Evolutionary conservation across 306 rosid genomes (phyloP), one percentile per base, ranked within the genome.

Genomic region (Rosa lucieae): DNA sequence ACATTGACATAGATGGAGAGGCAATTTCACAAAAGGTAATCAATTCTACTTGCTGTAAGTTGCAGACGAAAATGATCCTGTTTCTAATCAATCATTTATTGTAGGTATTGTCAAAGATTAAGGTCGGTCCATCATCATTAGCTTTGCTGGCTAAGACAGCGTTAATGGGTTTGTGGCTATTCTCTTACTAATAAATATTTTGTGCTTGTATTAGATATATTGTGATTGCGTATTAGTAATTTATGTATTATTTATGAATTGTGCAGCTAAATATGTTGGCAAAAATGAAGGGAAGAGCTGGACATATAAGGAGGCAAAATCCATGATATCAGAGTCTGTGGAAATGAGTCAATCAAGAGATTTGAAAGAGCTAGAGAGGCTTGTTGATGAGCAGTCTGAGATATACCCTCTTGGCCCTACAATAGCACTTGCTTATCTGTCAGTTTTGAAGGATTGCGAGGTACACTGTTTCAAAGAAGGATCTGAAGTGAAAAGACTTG

Each of bases 351-450:
- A 89, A 79, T 91, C 97, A 75, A 82, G 76, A 77, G 78, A 86
- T 85, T 79, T 83, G 77, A 66, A 86, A 82, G 95, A 91, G 83
- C 82, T 95, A 74, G 96, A 95, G 86, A 89, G 73, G 87, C 94
- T 92, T 78, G 91, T 84, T 73, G 87, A 83, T 73, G 92, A 95
- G 83, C 97, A 95, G 77, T 86, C 86, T 8, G 97, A 95, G 87
- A 74, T 80, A 21, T 95, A 95, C 74, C 97, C 99, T 85, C 98
- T 95, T 79, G 97, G 99, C 88, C 94, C 96, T 81, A 84, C 93
- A 5, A 91, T 95, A 74, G 99, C 97, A 67, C 86, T 92, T 80
- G 86, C 97, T 21, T 91, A 92, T 85, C 81, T 84, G 72, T 91
- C 95, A 46, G 94, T 95, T 84, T 74, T 95, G 78, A 89, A 87